phyloP scores from a whole-genome alignment of 768 basidiomycete genomes.

The Agrocybe chaxingu region DNA sequence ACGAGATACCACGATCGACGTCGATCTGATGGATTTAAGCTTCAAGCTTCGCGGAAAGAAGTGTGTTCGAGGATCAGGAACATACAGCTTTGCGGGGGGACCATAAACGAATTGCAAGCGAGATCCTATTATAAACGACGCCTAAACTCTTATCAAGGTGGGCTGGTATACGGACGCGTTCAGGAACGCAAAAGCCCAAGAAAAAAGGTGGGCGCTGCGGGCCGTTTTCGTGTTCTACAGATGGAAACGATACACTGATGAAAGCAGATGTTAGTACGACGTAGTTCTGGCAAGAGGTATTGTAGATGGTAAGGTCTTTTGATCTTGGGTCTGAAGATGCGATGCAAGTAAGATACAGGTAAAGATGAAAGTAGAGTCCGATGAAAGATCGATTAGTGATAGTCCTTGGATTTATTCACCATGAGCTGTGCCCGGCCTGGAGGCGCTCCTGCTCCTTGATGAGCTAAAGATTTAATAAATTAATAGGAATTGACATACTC shows the following conservation, averaged over 20 bases:
- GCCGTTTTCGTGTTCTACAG: no score
- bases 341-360: background rate
- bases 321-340: no score
- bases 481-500: conserved; percentile 29
- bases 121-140: no score
- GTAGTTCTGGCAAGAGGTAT: no score
- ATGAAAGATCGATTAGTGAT: background rate
- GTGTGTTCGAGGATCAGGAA: conserved; percentile 5
- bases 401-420: conserved; percentile 6
- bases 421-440: conserved; percentile 28
- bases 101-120: no score
- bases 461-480: background rate
- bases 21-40: conserved; percentile 11
- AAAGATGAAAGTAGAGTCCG: background rate
- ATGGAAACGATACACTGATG: no score
- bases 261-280: no score
- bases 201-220: no score
- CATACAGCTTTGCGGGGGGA: background rate
- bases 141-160: no score
- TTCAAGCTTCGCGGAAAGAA: conserved; percentile 9
- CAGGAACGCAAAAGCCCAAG: no score
- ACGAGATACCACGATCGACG: conserved; percentile 7
- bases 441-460: conserved; percentile 17
- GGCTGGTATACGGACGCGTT: no score
- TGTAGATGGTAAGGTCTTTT: no score